Conservation (phyloP, 345 rosid genomes). For the Geranium rotundifolium region DNA sequence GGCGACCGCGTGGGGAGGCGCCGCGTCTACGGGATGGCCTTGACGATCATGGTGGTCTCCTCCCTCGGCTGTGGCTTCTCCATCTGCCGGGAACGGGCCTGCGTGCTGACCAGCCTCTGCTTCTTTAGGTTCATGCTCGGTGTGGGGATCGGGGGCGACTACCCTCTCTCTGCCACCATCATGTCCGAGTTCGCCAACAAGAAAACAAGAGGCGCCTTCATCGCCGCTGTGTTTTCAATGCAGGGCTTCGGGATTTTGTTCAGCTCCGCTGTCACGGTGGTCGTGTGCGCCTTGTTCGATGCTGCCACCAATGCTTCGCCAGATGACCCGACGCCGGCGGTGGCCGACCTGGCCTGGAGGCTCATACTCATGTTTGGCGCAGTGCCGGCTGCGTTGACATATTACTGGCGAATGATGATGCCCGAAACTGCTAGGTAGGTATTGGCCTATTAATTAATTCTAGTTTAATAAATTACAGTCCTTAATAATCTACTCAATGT, state of each 20-base stretch:
- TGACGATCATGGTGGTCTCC: constrained; percentile 44
- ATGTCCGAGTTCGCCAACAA: constrained; percentile 79
- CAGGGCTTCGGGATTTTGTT: constrained; percentile 63
- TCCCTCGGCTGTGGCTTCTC: constrained; percentile 62
- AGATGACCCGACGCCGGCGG: constrained; percentile 24
- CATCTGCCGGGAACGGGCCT: constrained; percentile 32
- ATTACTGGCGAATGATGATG: constrained; percentile 74
- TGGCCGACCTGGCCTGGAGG: constrained; percentile 60
- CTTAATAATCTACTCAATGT: too few relatives aligned
- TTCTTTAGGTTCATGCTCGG: constrained; percentile 60
- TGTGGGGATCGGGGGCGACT: constrained; percentile 68
- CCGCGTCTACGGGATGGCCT: constrained; percentile 43
- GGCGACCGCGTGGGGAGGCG: constrained; percentile 60
- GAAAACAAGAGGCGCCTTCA: constrained; percentile 60
- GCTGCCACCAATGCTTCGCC: background rate
- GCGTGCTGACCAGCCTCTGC: constrained; percentile 47
- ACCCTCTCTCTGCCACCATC: constrained; percentile 67
- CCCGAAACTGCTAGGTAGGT: constrained; percentile 87
- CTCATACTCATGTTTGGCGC: constrained; percentile 65
- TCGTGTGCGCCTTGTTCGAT: constrained; percentile 28
- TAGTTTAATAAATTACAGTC: too few relatives aligned
- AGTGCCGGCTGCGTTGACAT: constrained; percentile 68
- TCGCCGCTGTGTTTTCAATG: constrained; percentile 66
- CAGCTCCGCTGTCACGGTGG: constrained; percentile 43
- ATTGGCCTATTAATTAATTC: too few relatives aligned